Evolutionary conservation across 169 alveolate genomes (phyloP), one percentile per base, ranked within the genome.

Genomic region (Cryptosporidium meleagridis): DNA sequence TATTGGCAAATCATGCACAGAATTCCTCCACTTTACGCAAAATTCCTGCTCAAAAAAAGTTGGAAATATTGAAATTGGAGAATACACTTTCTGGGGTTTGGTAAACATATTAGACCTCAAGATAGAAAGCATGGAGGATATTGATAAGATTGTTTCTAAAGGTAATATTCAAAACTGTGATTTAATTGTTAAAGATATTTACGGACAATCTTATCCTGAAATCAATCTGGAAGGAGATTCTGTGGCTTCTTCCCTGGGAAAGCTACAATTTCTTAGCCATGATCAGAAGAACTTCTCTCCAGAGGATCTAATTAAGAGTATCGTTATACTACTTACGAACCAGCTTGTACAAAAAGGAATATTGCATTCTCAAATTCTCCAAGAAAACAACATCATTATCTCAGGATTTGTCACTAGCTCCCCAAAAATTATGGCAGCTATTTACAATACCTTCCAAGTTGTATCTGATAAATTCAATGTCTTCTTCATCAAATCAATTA

Each of bases 341-440:
- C 52, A 41, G 37, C 33, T 73, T 29, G 52, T 73, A 14, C 86
- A 73, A 37, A 73, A 73, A 58, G 86, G 86, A 10, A 35, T 73
- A 31, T 21, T 73, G 0, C 86, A 73, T 14, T 73, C 71, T 18
- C 70, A 73, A 41, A 73, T 73, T 53, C 52, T 33, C 16, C 52
- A 55, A 26, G 70, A 73, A 53, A 73, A 53, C 18, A 73, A 55
- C 35, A 73, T 73, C 9, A 58, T 73, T 9, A 73, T 73, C 31
- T 73, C 70, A n/a, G 86, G 86, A 26, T 73, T 73, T 23, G 39
- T 73, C 48, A 12, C 86, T 26, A 58, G 52, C 52, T 73, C 52
- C 68, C 86, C 86, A 53, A 53, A 73, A 35, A 73, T 73, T 52
- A 73, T 73, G 86, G 86, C 71, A 35, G 68, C 86, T 33, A 73